These are phyloP conservation scores for Aurantiochytrium sp. DNA, from an alignment of 108 stramenopile species.

Conservation along the genomic window DNA sequence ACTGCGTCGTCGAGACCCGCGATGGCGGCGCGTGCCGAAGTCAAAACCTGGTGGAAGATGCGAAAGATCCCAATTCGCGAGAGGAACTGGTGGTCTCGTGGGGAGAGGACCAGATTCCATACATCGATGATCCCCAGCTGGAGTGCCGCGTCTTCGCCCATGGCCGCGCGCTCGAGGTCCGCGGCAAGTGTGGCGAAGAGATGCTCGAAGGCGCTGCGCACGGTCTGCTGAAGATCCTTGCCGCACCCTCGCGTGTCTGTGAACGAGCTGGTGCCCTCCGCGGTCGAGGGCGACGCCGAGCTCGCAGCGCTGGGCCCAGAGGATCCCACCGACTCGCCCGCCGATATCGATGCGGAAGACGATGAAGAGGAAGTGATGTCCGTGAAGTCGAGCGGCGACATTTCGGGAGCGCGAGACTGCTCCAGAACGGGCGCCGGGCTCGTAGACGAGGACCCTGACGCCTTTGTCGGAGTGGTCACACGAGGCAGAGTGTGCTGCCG, in stretches of 20 bases:
- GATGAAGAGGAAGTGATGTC: neutral
- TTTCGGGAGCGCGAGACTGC: neutral
- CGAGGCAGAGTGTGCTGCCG: too few relatives aligned
- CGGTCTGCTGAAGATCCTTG: neutral
- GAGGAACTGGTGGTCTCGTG: neutral
- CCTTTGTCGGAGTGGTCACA: too few relatives aligned
- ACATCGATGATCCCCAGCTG: neutral
- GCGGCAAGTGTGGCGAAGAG: neutral
- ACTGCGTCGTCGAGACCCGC: neutral
- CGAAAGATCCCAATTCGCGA: constrained; percentile 13
- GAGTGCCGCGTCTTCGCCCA: neutral
- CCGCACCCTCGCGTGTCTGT: neutral
- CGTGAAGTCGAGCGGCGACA: neutral
- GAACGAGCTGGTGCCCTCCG: neutral
- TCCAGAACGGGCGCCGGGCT: neutral
- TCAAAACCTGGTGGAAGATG: constrained; percentile 11
- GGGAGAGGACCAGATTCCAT: neutral
- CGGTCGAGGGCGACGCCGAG: neutral
- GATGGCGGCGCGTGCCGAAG: neutral
- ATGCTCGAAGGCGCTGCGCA: neutral
- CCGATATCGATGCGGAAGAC: too few relatives aligned
- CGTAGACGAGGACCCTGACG: too few relatives aligned
- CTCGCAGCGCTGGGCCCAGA: too few relatives aligned
- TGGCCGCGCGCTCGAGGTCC: neutral
- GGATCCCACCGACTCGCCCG: too few relatives aligned